Conservation (phyloP, 768 basidiomycete genomes). For the Mycena vulgaris region DNA sequence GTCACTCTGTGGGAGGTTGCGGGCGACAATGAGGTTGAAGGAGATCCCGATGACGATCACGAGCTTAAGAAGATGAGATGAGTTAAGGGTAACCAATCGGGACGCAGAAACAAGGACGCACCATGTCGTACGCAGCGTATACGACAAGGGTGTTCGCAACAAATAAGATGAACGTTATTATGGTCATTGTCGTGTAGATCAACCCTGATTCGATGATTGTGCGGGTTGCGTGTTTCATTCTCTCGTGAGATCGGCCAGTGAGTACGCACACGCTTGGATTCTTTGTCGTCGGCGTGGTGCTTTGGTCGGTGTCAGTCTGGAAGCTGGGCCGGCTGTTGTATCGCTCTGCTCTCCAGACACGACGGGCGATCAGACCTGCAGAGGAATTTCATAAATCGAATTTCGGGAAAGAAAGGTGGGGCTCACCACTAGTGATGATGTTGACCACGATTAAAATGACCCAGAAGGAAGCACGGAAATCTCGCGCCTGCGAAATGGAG, state of each 20-base stretch:
- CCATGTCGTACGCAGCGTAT: slow-evolving; percentile 21
- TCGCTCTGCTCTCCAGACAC: slow-evolving; percentile 6
- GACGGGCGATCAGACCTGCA: slow-evolving; percentile 27
- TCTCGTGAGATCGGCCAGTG: background rate
- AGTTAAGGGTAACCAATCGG: background rate
- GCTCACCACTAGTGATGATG: slow-evolving; percentile 29
- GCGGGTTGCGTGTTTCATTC: slow-evolving; percentile 1
- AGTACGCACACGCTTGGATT: background rate
- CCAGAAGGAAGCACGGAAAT: slow-evolving; percentile 29
- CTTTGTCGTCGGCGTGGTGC: slow-evolving; percentile 4
- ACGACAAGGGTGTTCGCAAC: slow-evolving; percentile 17
- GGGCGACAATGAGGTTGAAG: slow-evolving; percentile 35
- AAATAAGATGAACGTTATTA: slow-evolving; percentile 26
- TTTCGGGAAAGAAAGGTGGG: background rate
- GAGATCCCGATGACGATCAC: slow-evolving; percentile 33
- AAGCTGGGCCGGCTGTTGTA: background rate
- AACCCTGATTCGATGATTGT: slow-evolving; percentile 31
- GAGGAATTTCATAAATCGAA: background rate
- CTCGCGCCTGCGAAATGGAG: background rate
- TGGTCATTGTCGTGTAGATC: slow-evolving; percentile 27
- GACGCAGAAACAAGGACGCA: slow-evolving; percentile 6
- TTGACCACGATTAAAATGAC: slow-evolving; percentile 25
- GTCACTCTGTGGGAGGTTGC: slow-evolving; percentile 12
- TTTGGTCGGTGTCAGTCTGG: background rate
- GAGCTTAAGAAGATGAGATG: slow-evolving; percentile 24